phyloP scores from a whole-genome alignment of 805 yeast genomes.

The Zygoascus tannicola region DNA sequence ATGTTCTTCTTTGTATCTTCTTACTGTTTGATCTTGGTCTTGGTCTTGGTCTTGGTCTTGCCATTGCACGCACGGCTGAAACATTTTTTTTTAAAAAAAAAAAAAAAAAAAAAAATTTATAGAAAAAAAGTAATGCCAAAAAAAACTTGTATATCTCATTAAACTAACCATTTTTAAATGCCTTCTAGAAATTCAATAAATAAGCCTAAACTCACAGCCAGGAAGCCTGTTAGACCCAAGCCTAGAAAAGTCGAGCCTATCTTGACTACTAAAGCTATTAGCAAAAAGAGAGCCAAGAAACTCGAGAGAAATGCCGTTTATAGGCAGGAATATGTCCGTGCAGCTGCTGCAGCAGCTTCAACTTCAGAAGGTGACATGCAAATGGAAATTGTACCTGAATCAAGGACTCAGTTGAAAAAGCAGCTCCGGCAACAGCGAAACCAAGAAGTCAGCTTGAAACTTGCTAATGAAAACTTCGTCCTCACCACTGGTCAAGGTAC shows the following conservation, averaged over 20 bases:
- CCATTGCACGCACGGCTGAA: no score
- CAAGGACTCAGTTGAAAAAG: slow-evolving; percentile 21
- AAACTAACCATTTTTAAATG: no score
- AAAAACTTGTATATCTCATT: no score
- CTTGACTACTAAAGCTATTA: slow-evolving; percentile 45
- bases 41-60: no score
- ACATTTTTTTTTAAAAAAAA: no score
- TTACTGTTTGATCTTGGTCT: no score
- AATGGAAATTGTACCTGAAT: no score
- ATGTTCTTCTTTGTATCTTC: no score
- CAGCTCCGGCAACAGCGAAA: slow-evolving; percentile 31
- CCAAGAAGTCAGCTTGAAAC: slow-evolving; percentile 35
- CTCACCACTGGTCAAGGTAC: slow-evolving; percentile 77
- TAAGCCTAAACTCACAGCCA: slow-evolving; percentile 52
- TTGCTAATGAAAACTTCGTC: no score
- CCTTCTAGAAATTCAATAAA: slow-evolving; percentile 77
- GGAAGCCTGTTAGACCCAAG: slow-evolving; percentile 16
- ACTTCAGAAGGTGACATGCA: slow-evolving; percentile 31
- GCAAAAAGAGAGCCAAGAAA: slow-evolving; percentile 72
- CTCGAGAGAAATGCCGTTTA: slow-evolving; percentile 72
- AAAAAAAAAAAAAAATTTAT: no score
- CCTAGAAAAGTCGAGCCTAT: slow-evolving; percentile 7
- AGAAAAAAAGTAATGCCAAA: no score
- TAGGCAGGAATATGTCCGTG: slow-evolving; percentile 44
- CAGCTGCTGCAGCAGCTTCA: no score